Evolutionary conservation across 495 filamentous ascomycete species (phyloP).

Genomic region (Bacidia rubella): DNA sequence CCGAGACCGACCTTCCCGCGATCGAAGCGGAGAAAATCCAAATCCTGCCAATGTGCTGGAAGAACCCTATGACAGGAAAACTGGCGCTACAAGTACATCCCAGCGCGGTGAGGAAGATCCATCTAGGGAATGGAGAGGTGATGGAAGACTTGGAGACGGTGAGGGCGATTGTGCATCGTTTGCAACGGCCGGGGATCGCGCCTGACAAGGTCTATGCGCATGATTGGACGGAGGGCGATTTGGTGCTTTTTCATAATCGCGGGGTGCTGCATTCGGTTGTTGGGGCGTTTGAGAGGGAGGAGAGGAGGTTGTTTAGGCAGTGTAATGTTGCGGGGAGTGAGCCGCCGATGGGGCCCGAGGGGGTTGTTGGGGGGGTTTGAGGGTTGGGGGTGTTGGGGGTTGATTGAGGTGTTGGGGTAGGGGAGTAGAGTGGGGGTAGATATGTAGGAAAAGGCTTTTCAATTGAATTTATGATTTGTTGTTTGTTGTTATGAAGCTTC

Average conservation of each 20-base stretch:
- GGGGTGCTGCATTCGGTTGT: constrained; percentile 61
- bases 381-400: not conserved
- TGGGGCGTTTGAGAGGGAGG: constrained; percentile 55
- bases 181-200: constrained; percentile 59
- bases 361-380: not conserved
- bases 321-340: constrained; percentile 56
- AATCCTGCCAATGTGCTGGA: constrained; percentile 57
- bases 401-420: not conserved
- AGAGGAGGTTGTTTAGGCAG: constrained; percentile 59
- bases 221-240: constrained; percentile 61
- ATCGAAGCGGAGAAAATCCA: constrained; percentile 53
- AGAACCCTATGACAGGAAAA: constrained; percentile 52
- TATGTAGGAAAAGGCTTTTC: not conserved
- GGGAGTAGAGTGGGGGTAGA: not conserved
- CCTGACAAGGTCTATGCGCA: constrained; percentile 55
- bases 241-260: constrained; percentile 62
- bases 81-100: constrained; percentile 61
- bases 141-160: constrained; percentile 51
- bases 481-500: no score
- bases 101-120: constrained; percentile 49
- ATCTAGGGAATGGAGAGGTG: constrained; percentile 45
- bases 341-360: constrained; percentile 30
- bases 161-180: constrained; percentile 49
- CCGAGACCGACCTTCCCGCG: constrained; percentile 41
- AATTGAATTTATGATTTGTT: no score